Base-by-base conservation (phyloP, 331 rosid genomes). In the Erythrophleum ivorense region DNA sequence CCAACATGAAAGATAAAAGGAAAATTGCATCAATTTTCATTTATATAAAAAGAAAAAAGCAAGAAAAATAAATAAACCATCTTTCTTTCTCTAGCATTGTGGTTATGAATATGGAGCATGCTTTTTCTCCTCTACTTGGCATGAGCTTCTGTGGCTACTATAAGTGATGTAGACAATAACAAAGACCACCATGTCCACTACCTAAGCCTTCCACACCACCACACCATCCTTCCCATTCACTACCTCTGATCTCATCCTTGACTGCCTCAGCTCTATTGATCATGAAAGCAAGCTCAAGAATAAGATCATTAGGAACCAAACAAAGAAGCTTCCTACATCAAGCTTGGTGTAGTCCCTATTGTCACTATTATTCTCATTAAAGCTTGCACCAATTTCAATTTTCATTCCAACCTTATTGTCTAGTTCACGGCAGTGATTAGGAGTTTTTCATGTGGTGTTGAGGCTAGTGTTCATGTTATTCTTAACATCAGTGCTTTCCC, bases 371-470 rank as follows among this genome's bases (percentile, higher is more conserved):
- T 91, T 58, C 88, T 92, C 73, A 80, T 86, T 70, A 34, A 75
- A 7, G 71, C 68, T 19, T 68, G 34, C 3, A 10, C 79, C 50
- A 70, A 75, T 31, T 53, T 84, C 78, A 82, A 85, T 75, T 79
- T 75, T 16, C 82, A 75, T 15, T 72, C 90, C 69, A 75, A 82
- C 81, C 88, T 91, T 59, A 89, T 92, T 60, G 84, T 92, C 83
- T 95, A 92, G 84, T 89, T 95, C 29, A 92, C 89, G 46, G 95
- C 95, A 1, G 89, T 83, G 24, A 84, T 92, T 6, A 95, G 95
- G 3, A 92, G 94, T 90, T 92, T 92, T 57, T 90, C 95, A 19
- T 92, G 97, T 58, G 94, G 94, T 59, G 86, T 92, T 70, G 92
- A 92, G 53, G 88, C 87, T 49, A 95, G 97, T 11, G 95, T 87